Evolutionary conservation across 345 rosid genomes (phyloP), one percentile per base, ranked within the genome.

Genomic region (Eucalyptus caleyi): DNA sequence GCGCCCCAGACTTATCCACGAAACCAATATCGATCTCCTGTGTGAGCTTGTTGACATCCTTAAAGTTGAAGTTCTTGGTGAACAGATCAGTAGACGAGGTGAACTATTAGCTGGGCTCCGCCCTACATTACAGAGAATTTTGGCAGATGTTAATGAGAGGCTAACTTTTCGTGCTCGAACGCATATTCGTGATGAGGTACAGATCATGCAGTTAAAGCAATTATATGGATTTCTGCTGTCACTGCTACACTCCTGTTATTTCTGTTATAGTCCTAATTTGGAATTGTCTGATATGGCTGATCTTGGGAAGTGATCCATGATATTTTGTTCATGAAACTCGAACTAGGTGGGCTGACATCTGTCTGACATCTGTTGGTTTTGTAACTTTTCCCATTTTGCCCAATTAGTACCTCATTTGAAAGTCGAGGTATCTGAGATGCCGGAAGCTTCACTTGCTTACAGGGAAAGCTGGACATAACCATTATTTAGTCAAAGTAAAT

Each of bases 161-260:
- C 92, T 98, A 92, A 97, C 99, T 86, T 98, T 98, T 92, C 98
- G 98, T 92, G 98, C 99, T 92, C 97, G 99, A 91, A 97, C 99
- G 45, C 94, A 98, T 93, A 96, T 98, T 80, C 94, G 98, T 88
- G 99, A 97, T 90, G 99, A 98, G 98, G 99, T 97, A 86, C 32
- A 88, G 81, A 89, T 87, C 34, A 77, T 87, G 67, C 59, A 87
- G 86, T 60, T 86, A 34, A 88, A 87, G 67, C 77, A 65, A 44
- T 77, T 60, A 21, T 37, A 21, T 56, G 19, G 45, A 86, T 81
- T 77, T 77, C 47, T 77, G 85, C 47, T 77, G 83, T 77, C 85
- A 40, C 85, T 21, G 14, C 87, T 87, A 32, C 27, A 50, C 50
- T 37, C 37, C 32, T 50, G 30, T 82, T 56, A n/a, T 67, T 51